Evolutionary conservation across 306 rosid species (phyloP).

Genomic region (Vigna mungo): DNA sequence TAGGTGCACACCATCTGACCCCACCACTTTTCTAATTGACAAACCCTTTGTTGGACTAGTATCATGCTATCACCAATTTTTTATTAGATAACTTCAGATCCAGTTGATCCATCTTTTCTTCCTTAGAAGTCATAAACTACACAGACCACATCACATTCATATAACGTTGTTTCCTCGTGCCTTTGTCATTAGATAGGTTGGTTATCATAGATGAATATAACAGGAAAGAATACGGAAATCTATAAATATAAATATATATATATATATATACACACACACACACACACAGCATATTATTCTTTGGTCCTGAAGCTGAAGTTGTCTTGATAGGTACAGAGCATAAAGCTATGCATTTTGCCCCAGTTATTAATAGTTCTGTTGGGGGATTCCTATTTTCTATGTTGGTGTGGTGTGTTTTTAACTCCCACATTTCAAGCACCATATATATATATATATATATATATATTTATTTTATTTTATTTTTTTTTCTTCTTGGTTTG

Average conservation of each 20-base stretch:
- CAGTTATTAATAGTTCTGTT: neutral
- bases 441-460: neutral
- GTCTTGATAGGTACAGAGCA: neutral
- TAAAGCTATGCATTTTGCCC: neutral
- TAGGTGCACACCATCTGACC: neutral
- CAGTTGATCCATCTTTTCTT: slow-evolving; percentile 28
- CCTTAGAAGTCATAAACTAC: slow-evolving; percentile 9
- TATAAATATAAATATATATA: neutral
- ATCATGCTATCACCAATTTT: neutral
- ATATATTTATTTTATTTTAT: too few species aligned
- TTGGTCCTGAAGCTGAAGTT: slow-evolving; percentile 9
- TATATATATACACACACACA: too few species aligned
- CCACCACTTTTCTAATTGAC: neutral
- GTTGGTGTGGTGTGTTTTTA: neutral
- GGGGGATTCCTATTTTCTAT: neutral
- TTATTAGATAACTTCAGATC: neutral
- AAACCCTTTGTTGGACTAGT: neutral
- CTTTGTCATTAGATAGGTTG: neutral
- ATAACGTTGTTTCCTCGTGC: neutral
- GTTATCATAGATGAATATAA: neutral
- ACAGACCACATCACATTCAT: neutral
- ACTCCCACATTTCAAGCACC: neutral
- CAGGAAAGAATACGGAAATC: neutral
- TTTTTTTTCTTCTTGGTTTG: neutral
- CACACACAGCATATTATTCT: neutral